Base-by-base conservation (phyloP, 139 green algal species). In the Mesostigma viride region DNA sequence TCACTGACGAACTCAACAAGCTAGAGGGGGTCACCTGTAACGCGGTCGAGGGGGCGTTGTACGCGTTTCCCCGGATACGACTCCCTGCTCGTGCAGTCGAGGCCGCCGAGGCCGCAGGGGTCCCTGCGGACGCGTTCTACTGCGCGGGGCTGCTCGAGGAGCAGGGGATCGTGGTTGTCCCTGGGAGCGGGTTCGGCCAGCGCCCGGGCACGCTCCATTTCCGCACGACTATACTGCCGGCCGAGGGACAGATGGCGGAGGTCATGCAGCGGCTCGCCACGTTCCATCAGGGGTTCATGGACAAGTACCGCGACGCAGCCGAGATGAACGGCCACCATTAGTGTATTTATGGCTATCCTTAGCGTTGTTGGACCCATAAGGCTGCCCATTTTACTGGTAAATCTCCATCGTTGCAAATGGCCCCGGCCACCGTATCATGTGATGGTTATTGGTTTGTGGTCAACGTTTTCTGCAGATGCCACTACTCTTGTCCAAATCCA, bases 91-190 rank as follows among this genome's bases (percentile, higher is more conserved):
- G 84, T 73, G 87, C 86, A 3, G 51, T 90, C 2, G 78, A 80
- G 36, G 86, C 84, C 1, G 88, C 87, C 33, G 75, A 80, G 57
- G 79, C 69, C 8, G 75, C 70, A 3, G 71, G 71, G 1, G 91
- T 95, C 78, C 63, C 82, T 17, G 76, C 82, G 5, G 91, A 97
- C 75, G 88, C 84, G 62, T 84, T 95, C 46, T 97, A 97, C 79
- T 95, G 90, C 79, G 74, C 78, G 35, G 65, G 84, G 48, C 73
- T 96, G 70, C 76, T 96, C 62, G 84, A 91, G 31, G 62, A 74
- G n/a, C 95, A 89, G 3, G 92, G 91, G 51, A 93, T 97, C 60
- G 86, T 95, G 20, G 86, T 87, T 1, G 91, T 96, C 31, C 90
- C 90, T 67, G 84, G 90, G 44, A 82, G 60, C 51, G 92, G 92